Evolutionary conservation across 768 basidiomycete genomes (phyloP).

Genomic region (Naganishia onofrii): DNA sequence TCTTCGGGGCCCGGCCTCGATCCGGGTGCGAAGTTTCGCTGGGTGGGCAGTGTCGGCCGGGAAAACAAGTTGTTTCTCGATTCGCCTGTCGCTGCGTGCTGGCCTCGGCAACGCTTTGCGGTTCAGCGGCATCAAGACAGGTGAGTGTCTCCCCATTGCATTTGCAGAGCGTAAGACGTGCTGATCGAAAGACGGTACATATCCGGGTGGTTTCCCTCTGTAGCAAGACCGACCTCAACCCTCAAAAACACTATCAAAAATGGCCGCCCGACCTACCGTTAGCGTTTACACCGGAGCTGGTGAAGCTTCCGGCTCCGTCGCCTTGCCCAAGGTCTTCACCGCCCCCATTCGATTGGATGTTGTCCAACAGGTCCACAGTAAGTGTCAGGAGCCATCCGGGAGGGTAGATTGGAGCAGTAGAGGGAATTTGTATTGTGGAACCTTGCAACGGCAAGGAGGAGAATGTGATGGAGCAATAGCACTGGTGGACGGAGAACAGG

Average conservation of each 20-base stretch:
- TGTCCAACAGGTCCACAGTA: slow-evolving; percentile 97
- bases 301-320: slow-evolving; percentile 82
- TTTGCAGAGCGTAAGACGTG: neutral
- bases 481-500: too few relatives aligned
- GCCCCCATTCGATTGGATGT: slow-evolving; percentile 99
- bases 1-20: neutral
- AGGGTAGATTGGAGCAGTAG: slow-evolving; percentile 6
- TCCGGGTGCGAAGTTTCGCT: neutral
- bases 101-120: slow-evolving; percentile 2
- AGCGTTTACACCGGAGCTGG: slow-evolving; percentile 73
- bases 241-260: slow-evolving; percentile 48
- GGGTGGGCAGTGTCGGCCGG: neutral
- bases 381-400: slow-evolving; percentile 49
- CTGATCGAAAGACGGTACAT: slow-evolving; percentile 7
- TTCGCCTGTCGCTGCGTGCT: neutral
- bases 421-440: too few relatives aligned
- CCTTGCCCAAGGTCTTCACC: slow-evolving; percentile 91
- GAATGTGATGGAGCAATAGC: too few relatives aligned
- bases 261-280: slow-evolving; percentile 93
- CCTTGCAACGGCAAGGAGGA: too few relatives aligned
- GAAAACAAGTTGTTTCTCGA: slow-evolving; percentile 13
- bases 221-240: slow-evolving; percentile 20
- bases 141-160: neutral
- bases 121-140: slow-evolving; percentile 25
- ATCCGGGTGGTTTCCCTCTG: slow-evolving; percentile 6